Conservation (phyloP, 176 grass and related monocot species). For the Thinopyrum elongatum region DNA sequence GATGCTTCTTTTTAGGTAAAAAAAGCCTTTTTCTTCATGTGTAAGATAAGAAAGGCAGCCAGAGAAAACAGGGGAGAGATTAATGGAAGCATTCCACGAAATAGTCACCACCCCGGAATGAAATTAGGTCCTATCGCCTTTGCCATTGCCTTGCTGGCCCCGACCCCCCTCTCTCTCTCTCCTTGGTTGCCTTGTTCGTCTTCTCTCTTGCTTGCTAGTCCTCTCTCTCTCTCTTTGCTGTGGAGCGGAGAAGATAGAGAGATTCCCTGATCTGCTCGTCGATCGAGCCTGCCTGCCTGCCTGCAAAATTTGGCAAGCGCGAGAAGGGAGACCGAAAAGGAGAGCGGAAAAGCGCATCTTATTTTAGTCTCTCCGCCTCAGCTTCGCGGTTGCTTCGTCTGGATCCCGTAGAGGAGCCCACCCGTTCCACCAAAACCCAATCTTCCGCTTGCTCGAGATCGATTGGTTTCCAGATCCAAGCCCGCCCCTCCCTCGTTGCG, state of each 20-base stretch:
- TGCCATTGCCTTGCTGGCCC: slow-evolving; percentile 46
- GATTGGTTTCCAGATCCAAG: slow-evolving; percentile 49
- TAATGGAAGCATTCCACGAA: slow-evolving; percentile 19
- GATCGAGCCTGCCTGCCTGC: not conserved
- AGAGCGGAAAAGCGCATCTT: slow-evolving; percentile 28
- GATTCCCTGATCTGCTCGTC: slow-evolving; percentile 37
- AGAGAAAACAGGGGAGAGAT: not conserved
- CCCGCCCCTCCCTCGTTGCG: not conserved
- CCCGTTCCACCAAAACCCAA: slow-evolving; percentile 39
- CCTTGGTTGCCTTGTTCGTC: slow-evolving; percentile 23
- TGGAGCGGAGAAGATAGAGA: slow-evolving; percentile 18
- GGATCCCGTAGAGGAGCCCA: slow-evolving; percentile 42
- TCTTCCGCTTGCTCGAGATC: slow-evolving; percentile 38
- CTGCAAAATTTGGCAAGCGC: slow-evolving; percentile 17
- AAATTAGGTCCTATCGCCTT: slow-evolving; percentile 54
- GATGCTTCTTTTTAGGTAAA: not conserved
- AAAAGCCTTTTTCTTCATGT: not conserved
- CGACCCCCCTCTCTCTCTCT: slow-evolving; percentile 29
- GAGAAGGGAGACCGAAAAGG: not conserved
- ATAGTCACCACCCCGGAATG: slow-evolving; percentile 27
- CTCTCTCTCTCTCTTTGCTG: slow-evolving; percentile 26
- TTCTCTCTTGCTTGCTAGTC: slow-evolving; percentile 15
- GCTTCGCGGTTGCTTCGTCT: slow-evolving; percentile 48
- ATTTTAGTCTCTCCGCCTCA: slow-evolving; percentile 24
- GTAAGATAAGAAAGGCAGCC: not conserved